A percentile compares a stretch with the other conserved stretches of the same genome.
These are phyloP conservation scores for Monilinia aucupariae DNA, from an alignment of 2,329 filamentous ascomycete genomes.

Conservation along the genomic window DNA sequence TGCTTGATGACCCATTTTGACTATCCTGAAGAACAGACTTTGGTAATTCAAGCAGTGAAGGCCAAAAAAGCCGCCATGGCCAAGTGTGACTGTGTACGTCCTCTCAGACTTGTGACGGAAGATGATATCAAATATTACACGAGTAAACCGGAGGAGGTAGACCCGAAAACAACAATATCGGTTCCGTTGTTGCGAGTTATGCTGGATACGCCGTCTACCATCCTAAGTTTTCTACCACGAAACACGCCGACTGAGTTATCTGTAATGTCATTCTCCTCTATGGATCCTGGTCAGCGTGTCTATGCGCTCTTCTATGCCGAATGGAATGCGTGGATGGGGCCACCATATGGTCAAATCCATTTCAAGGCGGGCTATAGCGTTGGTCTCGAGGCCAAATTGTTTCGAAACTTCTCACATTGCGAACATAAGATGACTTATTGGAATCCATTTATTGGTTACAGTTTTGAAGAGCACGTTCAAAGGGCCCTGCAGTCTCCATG, in stretches of 20 bases:
- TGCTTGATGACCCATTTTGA: not conserved
- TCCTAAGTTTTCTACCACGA: not conserved
- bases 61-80: not conserved
- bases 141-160: not conserved
- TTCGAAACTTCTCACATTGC: not conserved
- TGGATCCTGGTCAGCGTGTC: not conserved
- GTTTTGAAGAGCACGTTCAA: conserved; percentile 4
- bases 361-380: not conserved
- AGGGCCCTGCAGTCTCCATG: not conserved
- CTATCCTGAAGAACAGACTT: not conserved
- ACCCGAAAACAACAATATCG: not conserved
- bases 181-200: not conserved
- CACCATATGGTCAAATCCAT: not conserved
- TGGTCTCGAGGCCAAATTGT: not conserved
- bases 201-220: not conserved
- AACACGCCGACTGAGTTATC: not conserved
- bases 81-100: not conserved
- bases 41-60: not conserved
- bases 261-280: not conserved
- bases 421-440: not conserved
- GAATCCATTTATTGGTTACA: not conserved
- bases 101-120: not conserved
- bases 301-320: conserved; percentile 3
- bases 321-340: conserved; percentile 11
- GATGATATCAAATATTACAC: not conserved